Base-by-base conservation (phyloP, 73 alveolate species). In the Paramecium primaurelia region DNA sequence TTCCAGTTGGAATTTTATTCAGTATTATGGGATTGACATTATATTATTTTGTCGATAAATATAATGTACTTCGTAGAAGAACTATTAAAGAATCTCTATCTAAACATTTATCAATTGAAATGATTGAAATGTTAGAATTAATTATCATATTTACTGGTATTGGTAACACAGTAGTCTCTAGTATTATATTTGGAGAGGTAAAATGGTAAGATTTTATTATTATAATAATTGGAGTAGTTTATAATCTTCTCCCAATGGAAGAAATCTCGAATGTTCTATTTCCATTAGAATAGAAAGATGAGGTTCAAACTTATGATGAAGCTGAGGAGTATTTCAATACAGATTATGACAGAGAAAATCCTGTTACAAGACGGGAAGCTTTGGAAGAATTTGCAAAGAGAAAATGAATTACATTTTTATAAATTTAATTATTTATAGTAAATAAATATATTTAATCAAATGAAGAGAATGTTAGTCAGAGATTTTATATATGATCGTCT, bases 401-500 rank as follows among this genome's bases (percentile, higher is more conserved):
- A 36, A 73, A 73, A 73, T 37, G 60, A 37, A 73, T 73, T 37
- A 16, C 20, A 68, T 16, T 59, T 59, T 26, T 18, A 68, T 68
- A 22, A 12, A 25, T 32, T 68, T 68, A 22, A 32, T 68, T 32
- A 32, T 32, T 20, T 60, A 12, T 28, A 68, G n/a, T 20, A 68
- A 68, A 18, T 59, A 68, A 54, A 54, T 18, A n/a, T 3, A n/a
- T 54, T n/a, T n/a, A 54, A 18, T 54, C 11, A 34, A 37, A 73
- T 36, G 64, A 40, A 73, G 28, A 73, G 2, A 20, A 73, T 73
- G n/a, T 22, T 73, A 10, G 71, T 90, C 8, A 36, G 98, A 58
- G 98, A 96, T 77, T 96, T 96, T 88, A 95, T 96, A 26, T 93
- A 93, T 20, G 98, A 94, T 73, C 77, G 99, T 25, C 94, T 95